Evolutionary conservation across 202 grass and related monocot genomes (phyloP).

Genomic region (Panicum hallii): DNA sequence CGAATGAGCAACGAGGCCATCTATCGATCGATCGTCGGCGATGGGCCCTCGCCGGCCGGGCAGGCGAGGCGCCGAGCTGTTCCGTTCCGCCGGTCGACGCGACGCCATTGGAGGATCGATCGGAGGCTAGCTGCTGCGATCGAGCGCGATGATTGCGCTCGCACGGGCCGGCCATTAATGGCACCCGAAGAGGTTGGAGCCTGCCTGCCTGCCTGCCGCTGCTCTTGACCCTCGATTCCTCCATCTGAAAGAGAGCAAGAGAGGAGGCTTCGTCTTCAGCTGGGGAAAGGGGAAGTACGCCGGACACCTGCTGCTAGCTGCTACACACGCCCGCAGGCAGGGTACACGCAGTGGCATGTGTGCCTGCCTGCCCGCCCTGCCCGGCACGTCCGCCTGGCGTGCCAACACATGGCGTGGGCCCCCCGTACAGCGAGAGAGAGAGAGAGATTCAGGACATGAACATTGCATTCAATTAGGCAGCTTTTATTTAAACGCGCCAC

Average conservation of each 20-base stretch:
- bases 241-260: too few species aligned
- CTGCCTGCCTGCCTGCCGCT: neutral
- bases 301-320: too few species aligned
- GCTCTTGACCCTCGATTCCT: neutral
- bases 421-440: too few species aligned
- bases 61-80: neutral
- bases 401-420: too few species aligned
- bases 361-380: neutral
- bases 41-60: neutral
- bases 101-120: neutral
- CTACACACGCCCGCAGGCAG: too few species aligned
- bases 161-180: conserved; percentile 44
- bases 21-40: neutral
- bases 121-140: neutral
- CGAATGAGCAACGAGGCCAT: neutral
- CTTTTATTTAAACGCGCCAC: neutral
- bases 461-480: too few species aligned
- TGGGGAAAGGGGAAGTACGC: neutral
- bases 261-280: neutral
- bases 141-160: neutral
- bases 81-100: neutral
- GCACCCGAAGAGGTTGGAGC: conserved; percentile 63
- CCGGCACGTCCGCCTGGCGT: neutral
- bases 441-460: too few species aligned
- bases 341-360: neutral